These are phyloP conservation scores for Candida sojae DNA, from an alignment of 1,139 yeast genomes.

Conservation along the genomic window DNA sequence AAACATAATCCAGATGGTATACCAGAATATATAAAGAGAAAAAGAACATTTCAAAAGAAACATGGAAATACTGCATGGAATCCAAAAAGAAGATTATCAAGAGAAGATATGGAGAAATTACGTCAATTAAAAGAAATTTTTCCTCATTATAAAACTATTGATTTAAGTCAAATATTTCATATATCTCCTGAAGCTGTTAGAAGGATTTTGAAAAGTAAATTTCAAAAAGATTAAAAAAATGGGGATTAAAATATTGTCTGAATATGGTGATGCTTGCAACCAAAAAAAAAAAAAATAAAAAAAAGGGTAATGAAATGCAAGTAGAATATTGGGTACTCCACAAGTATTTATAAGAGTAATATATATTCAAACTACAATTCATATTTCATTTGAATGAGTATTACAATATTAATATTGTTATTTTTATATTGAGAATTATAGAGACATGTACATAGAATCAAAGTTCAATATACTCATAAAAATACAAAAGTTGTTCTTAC, in stretches of 20 bases:
- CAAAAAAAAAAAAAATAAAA: no score
- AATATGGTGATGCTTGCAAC: no score
- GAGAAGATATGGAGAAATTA: constrained; percentile 71
- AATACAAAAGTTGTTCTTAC: not conserved
- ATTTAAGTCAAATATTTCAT: constrained; percentile 63
- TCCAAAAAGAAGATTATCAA: constrained; percentile 66
- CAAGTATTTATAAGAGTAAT: no score
- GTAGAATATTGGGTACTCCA: no score
- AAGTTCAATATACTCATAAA: not conserved
- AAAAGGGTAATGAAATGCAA: no score
- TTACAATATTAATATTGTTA: not conserved
- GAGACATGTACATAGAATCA: not conserved
- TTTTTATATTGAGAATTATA: not conserved
- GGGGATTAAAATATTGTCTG: not conserved
- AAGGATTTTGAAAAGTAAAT: constrained; percentile 68
- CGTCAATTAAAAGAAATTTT: constrained; percentile 52
- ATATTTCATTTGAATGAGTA: not conserved
- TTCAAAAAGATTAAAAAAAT: not conserved
- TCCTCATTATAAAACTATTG: constrained; percentile 63
- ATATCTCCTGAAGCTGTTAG: constrained; percentile 85
- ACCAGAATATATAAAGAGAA: constrained; percentile 67
- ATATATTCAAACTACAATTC: no score
- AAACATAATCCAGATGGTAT: constrained; percentile 1
- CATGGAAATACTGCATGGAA: constrained; percentile 58
- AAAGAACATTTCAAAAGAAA: constrained; percentile 59